Percentiles rank a stretch among this genome's conserved stretches.
These are phyloP conservation scores for Pestalotiopsis fici DNA, from an alignment of 2,329 filamentous ascomycete species.

Conservation along the genomic window DNA sequence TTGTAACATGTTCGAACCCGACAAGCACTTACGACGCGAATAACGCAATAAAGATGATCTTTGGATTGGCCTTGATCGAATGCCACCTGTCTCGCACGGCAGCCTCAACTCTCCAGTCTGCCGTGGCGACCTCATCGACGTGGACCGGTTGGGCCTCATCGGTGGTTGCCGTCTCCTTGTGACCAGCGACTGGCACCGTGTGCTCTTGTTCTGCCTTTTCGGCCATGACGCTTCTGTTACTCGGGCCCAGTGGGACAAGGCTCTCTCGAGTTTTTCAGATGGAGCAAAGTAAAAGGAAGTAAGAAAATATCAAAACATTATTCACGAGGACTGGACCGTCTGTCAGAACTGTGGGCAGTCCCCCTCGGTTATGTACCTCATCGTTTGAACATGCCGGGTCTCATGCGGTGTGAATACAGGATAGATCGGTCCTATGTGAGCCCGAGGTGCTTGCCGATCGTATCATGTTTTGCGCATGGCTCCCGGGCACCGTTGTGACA, in stretches of 20 bases:
- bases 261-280: no score
- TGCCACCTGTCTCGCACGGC: constrained; percentile 23
- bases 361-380: not conserved
- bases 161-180: not conserved
- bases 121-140: constrained; percentile 7
- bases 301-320: not conserved
- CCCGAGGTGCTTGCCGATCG: not conserved
- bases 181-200: not conserved
- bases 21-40: constrained; percentile 36
- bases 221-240: not conserved
- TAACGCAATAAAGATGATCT: constrained; percentile 38
- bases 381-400: not conserved
- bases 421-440: not conserved
- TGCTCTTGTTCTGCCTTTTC: constrained; percentile 1
- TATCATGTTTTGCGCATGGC: not conserved
- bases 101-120: constrained; percentile 11
- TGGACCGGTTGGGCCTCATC: constrained; percentile 1
- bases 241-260: no score
- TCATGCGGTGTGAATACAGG: not conserved
- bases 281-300: not conserved
- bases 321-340: not conserved
- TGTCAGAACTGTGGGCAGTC: not conserved
- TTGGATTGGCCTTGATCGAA: constrained; percentile 34
- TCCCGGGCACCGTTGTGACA: not conserved
- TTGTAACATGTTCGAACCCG: not conserved